A percentile compares a stretch with the other conserved stretches of the same genome.
These are phyloP conservation scores for Cadophora luteo-olivacea DNA, from an alignment of 2,329 filamentous ascomycete genomes.

Conservation along the genomic window DNA sequence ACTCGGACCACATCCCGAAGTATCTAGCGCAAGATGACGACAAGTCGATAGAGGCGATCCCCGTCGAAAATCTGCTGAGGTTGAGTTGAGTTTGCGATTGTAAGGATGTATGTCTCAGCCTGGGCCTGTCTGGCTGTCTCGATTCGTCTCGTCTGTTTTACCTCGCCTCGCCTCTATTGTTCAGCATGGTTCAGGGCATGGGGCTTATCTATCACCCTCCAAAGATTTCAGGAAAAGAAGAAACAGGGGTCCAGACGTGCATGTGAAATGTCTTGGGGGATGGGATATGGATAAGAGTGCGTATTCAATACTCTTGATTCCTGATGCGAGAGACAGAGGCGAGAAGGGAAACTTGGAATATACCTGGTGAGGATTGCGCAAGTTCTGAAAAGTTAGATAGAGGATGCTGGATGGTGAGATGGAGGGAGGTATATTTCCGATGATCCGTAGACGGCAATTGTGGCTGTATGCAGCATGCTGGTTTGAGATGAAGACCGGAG, in stretches of 20 bases:
- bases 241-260: background rate
- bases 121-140: background rate
- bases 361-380: background rate
- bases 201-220: background rate
- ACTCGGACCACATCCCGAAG: slow-evolving; percentile 8
- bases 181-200: slow-evolving; percentile 2
- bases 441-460: slow-evolving; percentile 1
- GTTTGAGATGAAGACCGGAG: background rate
- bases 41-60: background rate
- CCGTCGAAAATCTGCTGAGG: slow-evolving; percentile 3
- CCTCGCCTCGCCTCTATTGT: background rate
- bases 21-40: background rate
- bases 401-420: background rate
- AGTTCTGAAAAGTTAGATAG: background rate
- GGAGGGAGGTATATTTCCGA: background rate
- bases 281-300: background rate
- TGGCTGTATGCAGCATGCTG: slow-evolving; percentile 4
- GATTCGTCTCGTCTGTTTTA: slow-evolving; percentile 2
- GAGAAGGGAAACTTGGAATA: background rate
- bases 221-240: background rate
- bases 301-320: background rate
- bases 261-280: slow-evolving; percentile 4
- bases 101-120: slow-evolving; percentile 16
- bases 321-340: background rate
- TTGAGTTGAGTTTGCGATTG: slow-evolving; percentile 13